Base-by-base conservation (phyloP, 208 protist species). In the Trypanosoma scelopori region DNA sequence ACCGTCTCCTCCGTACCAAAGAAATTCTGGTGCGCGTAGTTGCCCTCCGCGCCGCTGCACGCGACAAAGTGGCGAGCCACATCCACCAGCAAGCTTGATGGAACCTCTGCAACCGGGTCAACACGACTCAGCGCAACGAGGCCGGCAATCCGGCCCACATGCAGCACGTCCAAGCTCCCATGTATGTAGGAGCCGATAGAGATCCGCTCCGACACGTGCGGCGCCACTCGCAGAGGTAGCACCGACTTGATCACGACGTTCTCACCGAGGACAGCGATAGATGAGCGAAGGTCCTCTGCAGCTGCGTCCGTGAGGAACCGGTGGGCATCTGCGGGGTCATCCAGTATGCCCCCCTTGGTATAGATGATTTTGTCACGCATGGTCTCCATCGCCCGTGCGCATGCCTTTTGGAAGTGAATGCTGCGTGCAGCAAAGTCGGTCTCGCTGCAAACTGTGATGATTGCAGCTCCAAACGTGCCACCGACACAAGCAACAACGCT, bases 401-500 rank as follows among this genome's bases (percentile, higher is more conserved):
- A 91, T 22, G 66, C 52, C 42, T 61, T 65, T 65, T 87, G 82
- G 55, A 96, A 96, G 55, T 92, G 79, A 56, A 73, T 64, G 67
- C 86, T 93, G 56, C 89, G 84, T 22, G 88, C 84, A 15, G 90
- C 93, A 56, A 97, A 97, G 69, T 97, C 93, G 1, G 93, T 97
- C 51, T 97, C 90, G 63, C 78, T 87, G 74, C 87, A 93, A 47
- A 97, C 60, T 30, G 82, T 87, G 13, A 97, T 80, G 43, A 94
- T 79, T 20, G 78, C 86, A 0, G 76, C 85, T 5, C 84, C 84
- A 27, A 82, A 84, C 12, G 57, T 59, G 25, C 48, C 53, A n/a
- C 72, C 77, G n/a, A 88, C 70, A 61, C 85, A 91, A 58, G 80
- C 75, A 18, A 91, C 87, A 32, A 93, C 80, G 63, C 89, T 84